Conservation (phyloP, 169 alveolate genomes). For the Plasmodium inui region DNA sequence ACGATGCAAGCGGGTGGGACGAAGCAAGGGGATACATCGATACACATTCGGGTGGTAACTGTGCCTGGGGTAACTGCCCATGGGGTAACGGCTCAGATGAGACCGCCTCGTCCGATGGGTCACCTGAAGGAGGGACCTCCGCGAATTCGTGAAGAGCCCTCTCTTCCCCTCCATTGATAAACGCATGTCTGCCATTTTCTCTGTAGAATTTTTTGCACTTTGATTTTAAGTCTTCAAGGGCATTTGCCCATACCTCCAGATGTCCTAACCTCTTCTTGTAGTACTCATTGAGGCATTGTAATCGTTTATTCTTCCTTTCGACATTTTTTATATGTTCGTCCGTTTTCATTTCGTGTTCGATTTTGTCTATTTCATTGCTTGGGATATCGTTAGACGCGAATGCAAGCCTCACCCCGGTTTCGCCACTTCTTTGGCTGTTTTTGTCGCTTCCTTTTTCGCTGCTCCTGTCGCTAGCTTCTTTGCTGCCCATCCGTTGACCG, state of each 20-base stretch:
- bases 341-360: constrained; percentile 37
- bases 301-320: constrained; percentile 13
- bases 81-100: background rate
- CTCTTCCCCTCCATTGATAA: background rate
- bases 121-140: background rate
- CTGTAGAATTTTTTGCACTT: background rate
- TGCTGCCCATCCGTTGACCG: background rate
- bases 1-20: background rate
- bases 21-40: background rate
- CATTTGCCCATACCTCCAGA: constrained; percentile 10
- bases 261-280: constrained; percentile 63
- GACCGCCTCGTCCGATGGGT: background rate
- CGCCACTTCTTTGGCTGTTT: background rate
- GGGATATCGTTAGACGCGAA: constrained; percentile 2
- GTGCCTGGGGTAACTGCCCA: background rate
- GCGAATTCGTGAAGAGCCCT: background rate
- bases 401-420: background rate
- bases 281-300: constrained; percentile 25
- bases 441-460: background rate
- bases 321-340: constrained; percentile 19
- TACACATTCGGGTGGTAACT: background rate
- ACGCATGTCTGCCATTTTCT: background rate
- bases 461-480: background rate
- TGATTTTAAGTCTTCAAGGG: background rate
- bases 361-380: constrained; percentile 46